Conservation (phyloP, 305 asterid genomes). For the Fraxinus sp. region DNA sequence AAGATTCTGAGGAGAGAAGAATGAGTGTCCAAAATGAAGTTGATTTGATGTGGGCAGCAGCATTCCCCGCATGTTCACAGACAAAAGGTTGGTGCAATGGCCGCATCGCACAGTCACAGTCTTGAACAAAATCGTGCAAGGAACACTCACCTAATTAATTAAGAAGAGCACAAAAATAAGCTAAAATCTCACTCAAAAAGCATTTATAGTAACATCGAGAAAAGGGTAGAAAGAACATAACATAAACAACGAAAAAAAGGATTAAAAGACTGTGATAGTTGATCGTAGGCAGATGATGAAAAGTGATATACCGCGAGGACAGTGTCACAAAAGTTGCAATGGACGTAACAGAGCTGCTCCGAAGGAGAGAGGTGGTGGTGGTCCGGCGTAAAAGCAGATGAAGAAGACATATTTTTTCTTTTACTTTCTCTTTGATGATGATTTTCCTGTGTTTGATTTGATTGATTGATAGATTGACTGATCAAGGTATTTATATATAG, state of each 20-base stretch:
- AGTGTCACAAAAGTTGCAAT: conserved; percentile 85
- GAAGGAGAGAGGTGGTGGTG: conserved; percentile 66
- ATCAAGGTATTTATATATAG: conserved; percentile 52
- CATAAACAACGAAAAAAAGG: neutral
- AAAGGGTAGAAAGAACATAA: neutral
- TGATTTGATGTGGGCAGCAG: conserved; percentile 80
- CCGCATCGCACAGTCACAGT: conserved; percentile 95
- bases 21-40: conserved; percentile 77
- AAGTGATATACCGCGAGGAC: conserved; percentile 74
- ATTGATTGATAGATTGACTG: conserved; percentile 80
- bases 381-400: conserved; percentile 79
- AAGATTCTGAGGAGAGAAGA: conserved; percentile 88
- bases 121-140: conserved; percentile 91
- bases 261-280: neutral
- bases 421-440: conserved; percentile 6
- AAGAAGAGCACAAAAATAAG: neutral
- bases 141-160: conserved; percentile 72
- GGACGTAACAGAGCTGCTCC: conserved; percentile 97
- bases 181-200: neutral
- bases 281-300: neutral
- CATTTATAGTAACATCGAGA: neutral
- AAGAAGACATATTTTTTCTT: conserved; percentile 64
- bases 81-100: conserved; percentile 91
- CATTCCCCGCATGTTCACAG: conserved; percentile 80
- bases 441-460: conserved; percentile 53